Base-by-base conservation (phyloP, 192 early-diverging fungal species). In the Coemansia furcata region DNA sequence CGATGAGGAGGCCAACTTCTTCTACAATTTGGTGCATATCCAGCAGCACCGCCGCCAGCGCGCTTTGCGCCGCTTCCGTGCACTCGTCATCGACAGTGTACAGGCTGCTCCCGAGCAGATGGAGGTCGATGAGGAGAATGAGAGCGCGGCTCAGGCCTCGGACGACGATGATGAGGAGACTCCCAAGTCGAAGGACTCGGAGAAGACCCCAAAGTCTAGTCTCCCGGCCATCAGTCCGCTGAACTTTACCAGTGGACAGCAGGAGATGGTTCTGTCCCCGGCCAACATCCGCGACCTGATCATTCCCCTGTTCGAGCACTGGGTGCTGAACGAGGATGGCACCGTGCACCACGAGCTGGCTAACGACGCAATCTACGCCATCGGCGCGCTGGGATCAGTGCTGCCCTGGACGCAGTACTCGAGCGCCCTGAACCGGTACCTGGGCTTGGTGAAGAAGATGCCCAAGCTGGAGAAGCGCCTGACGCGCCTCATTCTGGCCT, bases 11-110 rank as follows among this genome's bases (percentile, higher is more conserved):
- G 89, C 92, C 6, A 96, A 90, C 63, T 95, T 99, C 81, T 99
- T 98, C 73, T 89, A 86, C 77, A 99, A 99, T 71, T 87, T 98
- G 61, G 86, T 93, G 65, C 98, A 99, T 67, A 88, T 99, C 64
- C 98, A 99, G 84, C 79, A 92, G 17, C 98, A 99, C 74, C 90
- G 98, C 65, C 93, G 98, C 60, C 69, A 91, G 7, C 87, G 93
- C 58, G 92, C 96, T 1, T 65, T 98, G 62, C 82, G 85, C 47
- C 87, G 95, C 19, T 84, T 99, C 65, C 80, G 86, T 30, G 85
- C 85, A 1, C 60, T 79, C 9, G 60, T 76, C 3, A 26, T 61
- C 29, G 42, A 35, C 2, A 68, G 47, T 19, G 65, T 47, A 36
- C 39, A 62, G 35, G 66, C 37, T 2, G 60, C 71, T 3, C 46